phyloP scores from a whole-genome alignment of 805 yeast species.

The Alloascoidea hylecoeti region DNA sequence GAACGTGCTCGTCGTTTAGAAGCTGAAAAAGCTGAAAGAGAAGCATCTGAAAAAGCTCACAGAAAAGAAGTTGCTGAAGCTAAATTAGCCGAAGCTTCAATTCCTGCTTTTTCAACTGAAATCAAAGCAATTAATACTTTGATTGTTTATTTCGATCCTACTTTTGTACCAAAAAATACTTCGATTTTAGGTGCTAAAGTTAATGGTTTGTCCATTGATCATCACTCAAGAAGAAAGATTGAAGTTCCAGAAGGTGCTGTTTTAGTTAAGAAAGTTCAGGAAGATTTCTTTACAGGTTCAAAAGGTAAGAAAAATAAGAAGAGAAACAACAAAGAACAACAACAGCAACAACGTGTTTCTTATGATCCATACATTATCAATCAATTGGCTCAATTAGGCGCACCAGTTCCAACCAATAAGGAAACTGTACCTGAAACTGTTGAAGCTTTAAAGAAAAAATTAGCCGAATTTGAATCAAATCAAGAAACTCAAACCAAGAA shows the following conservation, averaged over 20 bases:
- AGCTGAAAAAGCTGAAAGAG: constrained; percentile 50
- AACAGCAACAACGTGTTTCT: constrained; percentile 11
- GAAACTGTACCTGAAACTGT: constrained; percentile 59
- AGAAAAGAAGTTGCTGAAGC: constrained; percentile 53
- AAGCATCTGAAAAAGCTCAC: constrained; percentile 32
- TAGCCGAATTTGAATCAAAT: constrained; percentile 48
- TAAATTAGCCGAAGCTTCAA: constrained; percentile 52
- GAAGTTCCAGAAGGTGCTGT: constrained; percentile 53
- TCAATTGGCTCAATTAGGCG: constrained; percentile 59
- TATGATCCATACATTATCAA: constrained; percentile 36
- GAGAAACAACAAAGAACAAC: constrained; percentile 29
- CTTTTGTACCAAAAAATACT: constrained; percentile 43
- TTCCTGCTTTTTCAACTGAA: constrained; percentile 77
- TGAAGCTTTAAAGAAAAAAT: constrained; percentile 57
- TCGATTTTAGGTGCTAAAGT: neutral
- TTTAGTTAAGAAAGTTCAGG: constrained; percentile 49
- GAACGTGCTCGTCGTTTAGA: constrained; percentile 57
- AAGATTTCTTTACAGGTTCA: constrained; percentile 39
- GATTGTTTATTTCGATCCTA: constrained; percentile 64
- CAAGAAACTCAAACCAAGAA: constrained; percentile 74
- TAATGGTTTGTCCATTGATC: neutral
- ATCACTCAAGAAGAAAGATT: constrained; percentile 17
- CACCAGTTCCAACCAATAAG: constrained; percentile 63
- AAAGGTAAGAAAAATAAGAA: constrained; percentile 34
- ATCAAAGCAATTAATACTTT: constrained; percentile 63